Base-by-base conservation (phyloP, 371 early-diverging fungal genomes). In the Blakeslea trispora region DNA sequence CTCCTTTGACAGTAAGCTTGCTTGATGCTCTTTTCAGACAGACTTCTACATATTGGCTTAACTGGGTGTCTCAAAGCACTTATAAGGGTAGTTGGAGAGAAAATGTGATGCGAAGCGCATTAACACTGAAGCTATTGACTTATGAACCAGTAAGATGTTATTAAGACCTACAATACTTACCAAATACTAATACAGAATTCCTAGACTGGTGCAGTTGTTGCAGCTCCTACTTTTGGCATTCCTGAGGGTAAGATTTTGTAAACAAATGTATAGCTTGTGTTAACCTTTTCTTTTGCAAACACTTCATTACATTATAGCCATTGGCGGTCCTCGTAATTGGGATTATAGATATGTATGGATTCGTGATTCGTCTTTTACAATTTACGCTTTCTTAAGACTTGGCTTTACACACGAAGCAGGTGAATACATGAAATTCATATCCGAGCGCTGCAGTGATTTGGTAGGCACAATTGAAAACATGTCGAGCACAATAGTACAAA, bases 321-420 rank as follows among this genome's bases (percentile, higher is more conserved):
- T 93, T 47, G 89, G 92, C 32, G 89, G 91, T 5, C 60, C 75
- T 0, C 72, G 91, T 13, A 93, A 92, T 71, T 93, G 93, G 93
- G 91, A 91, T 65, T 91, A 90, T 60, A 84, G 92, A 3, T 93
- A 81, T 66, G 82, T 82, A 0, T 93, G 93, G 93, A 73, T 93
- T 5, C 82, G 92, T 21, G 93, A 93, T 69, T 79, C 90, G 2
- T 83, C 91, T 0, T 93, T 93, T 49, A 89, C 90, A 1, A 79
- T 92, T 32, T 93, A 93, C 65, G 92, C 93, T 1, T 82, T 93
- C 14, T 73, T 93, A 50, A 74, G 92, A 21, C 66, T 93, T 34
- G 93, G 93, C 0, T 74, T 92, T 28, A 84, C 80, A 4, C 66
- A 81, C 50, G 93, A 93, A 63, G 92, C 92, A 3, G 69, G 77